Conservation (phyloP, 352 stramenopile species). For the Peronospora destructor region DNA sequence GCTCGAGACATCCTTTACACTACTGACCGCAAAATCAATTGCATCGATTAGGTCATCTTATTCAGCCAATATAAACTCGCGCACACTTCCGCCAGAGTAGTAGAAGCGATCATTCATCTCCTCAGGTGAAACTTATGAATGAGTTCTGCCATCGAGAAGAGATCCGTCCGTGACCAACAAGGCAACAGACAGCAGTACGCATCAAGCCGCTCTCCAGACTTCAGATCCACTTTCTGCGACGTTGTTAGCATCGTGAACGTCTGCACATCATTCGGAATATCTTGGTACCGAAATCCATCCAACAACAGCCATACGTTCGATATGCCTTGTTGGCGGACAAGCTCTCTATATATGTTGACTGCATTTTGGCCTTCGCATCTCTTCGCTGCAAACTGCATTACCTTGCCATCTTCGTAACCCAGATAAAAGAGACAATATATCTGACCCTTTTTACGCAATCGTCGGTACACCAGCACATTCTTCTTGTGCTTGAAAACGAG, state of each 20-base stretch:
- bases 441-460: no score
- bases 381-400: no score
- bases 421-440: no score
- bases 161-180: conserved; percentile 9
- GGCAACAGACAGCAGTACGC: conserved; percentile 11
- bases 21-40: neutral
- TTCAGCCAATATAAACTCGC: conserved; percentile 9
- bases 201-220: neutral
- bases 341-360: no score
- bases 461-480: conserved; percentile 27
- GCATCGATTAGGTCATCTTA: neutral
- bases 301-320: conserved; percentile 8
- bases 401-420: no score
- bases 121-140: neutral
- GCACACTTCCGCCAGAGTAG: conserved; percentile 12
- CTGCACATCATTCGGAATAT: neutral
- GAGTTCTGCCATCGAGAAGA: neutral
- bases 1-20: conserved; percentile 6
- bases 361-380: no score
- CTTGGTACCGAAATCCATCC: conserved; percentile 2
- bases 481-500: conserved; percentile 19
- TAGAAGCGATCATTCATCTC: conserved; percentile 13
- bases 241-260: conserved; percentile 17
- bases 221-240: conserved; percentile 13
- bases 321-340: neutral